Percentiles rank a stretch among this genome's conserved stretches.
Conservation (phyloP, 2,329 filamentous ascomycete species). For the Aspergillus proliferans region DNA sequence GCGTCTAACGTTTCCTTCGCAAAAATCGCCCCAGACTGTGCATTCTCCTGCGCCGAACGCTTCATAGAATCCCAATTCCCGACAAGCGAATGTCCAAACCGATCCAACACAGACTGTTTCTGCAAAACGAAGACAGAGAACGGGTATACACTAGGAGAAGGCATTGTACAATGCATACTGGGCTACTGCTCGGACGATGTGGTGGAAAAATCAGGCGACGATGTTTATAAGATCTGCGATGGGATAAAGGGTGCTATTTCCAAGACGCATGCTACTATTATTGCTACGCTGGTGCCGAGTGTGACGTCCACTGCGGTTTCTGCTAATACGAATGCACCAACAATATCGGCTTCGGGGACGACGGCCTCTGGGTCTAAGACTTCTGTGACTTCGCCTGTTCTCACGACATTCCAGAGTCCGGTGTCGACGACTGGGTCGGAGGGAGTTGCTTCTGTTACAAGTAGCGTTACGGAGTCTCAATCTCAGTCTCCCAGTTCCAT, state of each 20-base stretch:
- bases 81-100: slow-evolving; percentile 42
- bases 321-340: slow-evolving; percentile 1
- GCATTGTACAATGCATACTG: slow-evolving; percentile 60
- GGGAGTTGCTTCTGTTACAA: background rate
- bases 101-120: slow-evolving; percentile 55
- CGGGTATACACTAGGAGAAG: slow-evolving; percentile 67
- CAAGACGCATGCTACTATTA: slow-evolving; percentile 31
- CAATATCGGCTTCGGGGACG: slow-evolving; percentile 1
- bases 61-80: slow-evolving; percentile 59
- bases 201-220: slow-evolving; percentile 29
- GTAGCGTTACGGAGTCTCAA: slow-evolving; percentile 1
- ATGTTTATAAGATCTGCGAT: slow-evolving; percentile 53
- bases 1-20: background rate
- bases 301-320: slow-evolving; percentile 4
- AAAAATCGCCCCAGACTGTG: slow-evolving; percentile 39
- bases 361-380: slow-evolving; percentile 3
- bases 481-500: slow-evolving; percentile 8
- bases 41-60: slow-evolving; percentile 54
- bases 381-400: slow-evolving; percentile 4
- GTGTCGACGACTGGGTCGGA: slow-evolving; percentile 8
- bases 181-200: slow-evolving; percentile 50
- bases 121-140: slow-evolving; percentile 55
- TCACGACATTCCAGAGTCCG: slow-evolving; percentile 13
- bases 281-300: slow-evolving; percentile 26
- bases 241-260: slow-evolving; percentile 29